Conservation (phyloP, 2,329 filamentous ascomycete genomes). For the Trichoderma sp. region DNA sequence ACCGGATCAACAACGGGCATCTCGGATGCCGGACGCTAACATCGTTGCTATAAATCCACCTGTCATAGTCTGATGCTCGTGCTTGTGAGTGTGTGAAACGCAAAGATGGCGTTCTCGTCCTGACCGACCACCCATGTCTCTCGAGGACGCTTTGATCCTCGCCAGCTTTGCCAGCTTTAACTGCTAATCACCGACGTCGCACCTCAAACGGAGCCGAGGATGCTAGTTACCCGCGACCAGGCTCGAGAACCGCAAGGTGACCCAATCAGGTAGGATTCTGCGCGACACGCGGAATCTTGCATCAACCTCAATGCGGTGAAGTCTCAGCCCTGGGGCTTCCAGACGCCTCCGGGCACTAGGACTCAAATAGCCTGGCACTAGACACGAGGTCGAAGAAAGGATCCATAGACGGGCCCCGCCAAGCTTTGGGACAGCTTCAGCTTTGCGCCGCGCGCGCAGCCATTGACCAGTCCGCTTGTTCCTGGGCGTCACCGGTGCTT, state of each 20-base stretch:
- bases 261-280: constrained; percentile 12
- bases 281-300: constrained; percentile 13
- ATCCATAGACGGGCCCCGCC: background rate
- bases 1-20: background rate
- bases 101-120: background rate
- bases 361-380: constrained; percentile 7
- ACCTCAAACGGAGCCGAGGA: background rate
- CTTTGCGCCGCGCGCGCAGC: constrained; percentile 1
- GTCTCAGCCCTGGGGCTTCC: background rate
- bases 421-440: background rate
- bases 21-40: background rate
- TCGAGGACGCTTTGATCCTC: background rate
- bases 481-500: constrained; percentile 4
- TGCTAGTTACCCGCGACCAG: background rate
- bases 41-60: constrained; percentile 2
- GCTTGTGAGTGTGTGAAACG: background rate
- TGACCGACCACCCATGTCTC: background rate
- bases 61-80: background rate
- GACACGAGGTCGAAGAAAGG: background rate
- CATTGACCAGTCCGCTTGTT: constrained; percentile 6
- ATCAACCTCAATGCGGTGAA: constrained; percentile 16
- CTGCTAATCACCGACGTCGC: constrained; percentile 13
- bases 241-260: background rate
- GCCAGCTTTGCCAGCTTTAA: background rate
- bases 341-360: background rate